Evolutionary conservation across 345 rosid species (phyloP).

Genomic region (Erodium maritimum): DNA sequence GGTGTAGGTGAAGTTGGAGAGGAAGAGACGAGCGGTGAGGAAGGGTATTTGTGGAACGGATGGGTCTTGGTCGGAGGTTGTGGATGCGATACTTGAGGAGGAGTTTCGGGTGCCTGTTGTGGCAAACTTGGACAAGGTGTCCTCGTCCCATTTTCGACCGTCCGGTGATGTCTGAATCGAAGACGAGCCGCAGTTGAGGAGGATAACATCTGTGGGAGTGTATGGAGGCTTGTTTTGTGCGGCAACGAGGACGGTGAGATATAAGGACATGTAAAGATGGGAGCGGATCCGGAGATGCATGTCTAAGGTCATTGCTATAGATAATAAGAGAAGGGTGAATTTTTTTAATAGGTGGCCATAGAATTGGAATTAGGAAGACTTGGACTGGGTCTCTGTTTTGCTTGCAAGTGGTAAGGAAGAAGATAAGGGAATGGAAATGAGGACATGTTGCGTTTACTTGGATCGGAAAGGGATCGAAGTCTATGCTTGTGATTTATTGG

Average conservation of each 20-base stretch:
- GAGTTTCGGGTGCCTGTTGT: not conserved
- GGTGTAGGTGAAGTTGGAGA: conserved; percentile 16
- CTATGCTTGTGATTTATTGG: no score
- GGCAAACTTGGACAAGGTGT: not conserved
- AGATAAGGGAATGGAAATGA: no score
- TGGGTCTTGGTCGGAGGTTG: not conserved
- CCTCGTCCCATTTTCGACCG: conserved; percentile 3
- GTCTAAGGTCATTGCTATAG: no score
- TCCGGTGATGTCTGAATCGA: not conserved
- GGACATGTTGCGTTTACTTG: no score
- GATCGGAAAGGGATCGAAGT: no score
- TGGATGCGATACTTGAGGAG: not conserved
- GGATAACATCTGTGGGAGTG: not conserved
- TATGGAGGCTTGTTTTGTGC: not conserved
- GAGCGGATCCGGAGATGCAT: not conserved
- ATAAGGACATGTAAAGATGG: not conserved
- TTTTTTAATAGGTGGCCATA: no score
- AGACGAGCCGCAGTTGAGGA: conserved; percentile 9
- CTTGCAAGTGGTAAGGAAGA: no score
- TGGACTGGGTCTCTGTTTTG: no score
- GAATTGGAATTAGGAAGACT: no score
- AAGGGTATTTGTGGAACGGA: conserved; percentile 5
- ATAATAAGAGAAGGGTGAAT: no score
- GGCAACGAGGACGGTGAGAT: not conserved
- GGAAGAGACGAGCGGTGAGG: conserved; percentile 12